Conservation (phyloP, 441 rosid species). For the Arabidopsis hybrid region DNA sequence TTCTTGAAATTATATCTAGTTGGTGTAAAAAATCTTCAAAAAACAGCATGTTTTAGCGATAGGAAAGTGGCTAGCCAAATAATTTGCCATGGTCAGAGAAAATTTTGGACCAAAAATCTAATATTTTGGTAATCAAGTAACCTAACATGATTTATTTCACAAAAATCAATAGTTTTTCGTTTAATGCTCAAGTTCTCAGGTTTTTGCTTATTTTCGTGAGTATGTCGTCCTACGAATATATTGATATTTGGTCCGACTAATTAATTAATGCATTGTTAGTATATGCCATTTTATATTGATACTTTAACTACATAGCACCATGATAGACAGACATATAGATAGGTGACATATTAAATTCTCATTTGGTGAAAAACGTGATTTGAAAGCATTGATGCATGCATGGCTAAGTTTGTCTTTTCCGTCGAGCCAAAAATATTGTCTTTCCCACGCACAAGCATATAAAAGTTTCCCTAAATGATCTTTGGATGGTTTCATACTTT, state of each 20-base stretch:
- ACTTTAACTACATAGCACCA: slow-evolving; percentile 22
- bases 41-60: neutral
- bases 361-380: slow-evolving; percentile 42
- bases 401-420: slow-evolving; percentile 46
- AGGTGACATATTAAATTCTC: slow-evolving; percentile 19
- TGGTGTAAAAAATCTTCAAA: neutral
- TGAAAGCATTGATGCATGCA: slow-evolving; percentile 45
- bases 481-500: slow-evolving; percentile 3
- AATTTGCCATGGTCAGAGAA: neutral
- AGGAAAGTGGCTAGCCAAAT: neutral
- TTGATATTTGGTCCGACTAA: slow-evolving; percentile 34
- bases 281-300: slow-evolving; percentile 9
- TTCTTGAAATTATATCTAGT: neutral
- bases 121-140: neutral
- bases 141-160: neutral
- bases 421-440: slow-evolving; percentile 14
- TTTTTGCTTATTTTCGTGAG: slow-evolving; percentile 11
- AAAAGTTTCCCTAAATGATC: slow-evolving; percentile 10
- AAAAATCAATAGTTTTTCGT: neutral
- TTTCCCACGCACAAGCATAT: slow-evolving; percentile 33
- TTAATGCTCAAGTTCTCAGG: neutral
- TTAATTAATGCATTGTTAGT: slow-evolving; percentile 7
- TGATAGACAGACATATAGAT: slow-evolving; percentile 10
- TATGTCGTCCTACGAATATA: slow-evolving; percentile 18
- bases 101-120: neutral